Evolutionary conservation across 2,329 filamentous ascomycete species (phyloP).

Genomic region (Aspergillus quadricinctus): DNA sequence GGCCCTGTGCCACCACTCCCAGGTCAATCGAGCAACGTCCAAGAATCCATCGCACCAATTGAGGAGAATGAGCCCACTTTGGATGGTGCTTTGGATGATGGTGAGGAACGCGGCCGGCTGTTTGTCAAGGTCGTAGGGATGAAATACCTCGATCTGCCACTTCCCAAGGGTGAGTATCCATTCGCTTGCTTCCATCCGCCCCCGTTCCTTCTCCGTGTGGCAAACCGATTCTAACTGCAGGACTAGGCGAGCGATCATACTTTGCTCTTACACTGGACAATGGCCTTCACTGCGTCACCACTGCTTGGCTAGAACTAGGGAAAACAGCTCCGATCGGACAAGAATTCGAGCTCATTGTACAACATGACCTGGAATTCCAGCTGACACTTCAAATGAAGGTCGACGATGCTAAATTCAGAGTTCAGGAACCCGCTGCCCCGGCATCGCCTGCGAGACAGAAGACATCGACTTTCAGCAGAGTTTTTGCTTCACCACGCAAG

Average conservation of each 20-base stretch:
- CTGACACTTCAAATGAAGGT: slow-evolving; percentile 94
- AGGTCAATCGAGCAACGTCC: slow-evolving; percentile 77
- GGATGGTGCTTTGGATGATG: slow-evolving; percentile 63
- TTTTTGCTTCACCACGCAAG: slow-evolving; percentile 94
- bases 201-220: neutral
- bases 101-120: slow-evolving; percentile 78
- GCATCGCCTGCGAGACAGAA: slow-evolving; percentile 67
- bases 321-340: slow-evolving; percentile 92
- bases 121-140: slow-evolving; percentile 99
- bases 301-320: slow-evolving; percentile 87
- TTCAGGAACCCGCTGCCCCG: slow-evolving; percentile 33
- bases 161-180: slow-evolving; percentile 73
- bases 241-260: slow-evolving; percentile 76
- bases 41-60: slow-evolving; percentile 58
- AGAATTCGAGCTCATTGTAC: slow-evolving; percentile 95
- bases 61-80: slow-evolving; percentile 65
- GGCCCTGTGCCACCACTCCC: slow-evolving; percentile 78
- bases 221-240: slow-evolving; percentile 20
- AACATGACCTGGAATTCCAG: slow-evolving; percentile 98
- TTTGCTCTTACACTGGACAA: slow-evolving; percentile 98
- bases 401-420: slow-evolving; percentile 66
- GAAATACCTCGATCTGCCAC: slow-evolving; percentile 86
- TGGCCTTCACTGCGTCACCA: slow-evolving; percentile 94
- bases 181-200: neutral
- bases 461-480: slow-evolving; percentile 81